Percentiles rank a stretch among this genome's conserved stretches.
These are phyloP conservation scores for Chamaecrista fasciculata DNA, from an alignment of 306 rosid species.

Conservation along the genomic window DNA sequence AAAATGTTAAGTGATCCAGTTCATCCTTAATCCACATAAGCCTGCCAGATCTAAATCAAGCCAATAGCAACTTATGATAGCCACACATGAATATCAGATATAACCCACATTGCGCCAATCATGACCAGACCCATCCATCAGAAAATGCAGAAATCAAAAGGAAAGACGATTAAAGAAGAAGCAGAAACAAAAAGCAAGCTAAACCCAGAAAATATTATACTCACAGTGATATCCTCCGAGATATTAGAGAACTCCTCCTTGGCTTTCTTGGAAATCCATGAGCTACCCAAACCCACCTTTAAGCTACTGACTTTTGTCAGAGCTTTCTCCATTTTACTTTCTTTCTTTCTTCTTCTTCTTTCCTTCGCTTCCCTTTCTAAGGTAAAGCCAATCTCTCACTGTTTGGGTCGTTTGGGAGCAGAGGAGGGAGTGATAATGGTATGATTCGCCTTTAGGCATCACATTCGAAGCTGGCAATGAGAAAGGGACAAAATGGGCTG, in stretches of 20 bases:
- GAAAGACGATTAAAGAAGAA: background rate
- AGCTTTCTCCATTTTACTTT: conserved; percentile 92
- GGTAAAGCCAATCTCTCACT: background rate
- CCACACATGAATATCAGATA: conserved; percentile 26
- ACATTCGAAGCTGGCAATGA: conserved; percentile 34
- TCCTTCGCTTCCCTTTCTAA: conserved; percentile 7
- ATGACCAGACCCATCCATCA: conserved; percentile 10
- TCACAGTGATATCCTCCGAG: conserved; percentile 68
- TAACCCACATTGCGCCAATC: conserved; percentile 35
- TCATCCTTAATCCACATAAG: background rate
- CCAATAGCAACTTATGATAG: background rate
- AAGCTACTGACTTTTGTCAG: conserved; percentile 79
- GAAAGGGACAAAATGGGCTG: conserved; percentile 43
- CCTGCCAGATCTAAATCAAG: conserved; percentile 47
- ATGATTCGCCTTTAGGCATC: conserved; percentile 19
- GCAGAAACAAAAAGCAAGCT: background rate
- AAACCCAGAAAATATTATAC: conserved; percentile 28
- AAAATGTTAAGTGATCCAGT: conserved; percentile 5
- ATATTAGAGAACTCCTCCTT: conserved; percentile 83
- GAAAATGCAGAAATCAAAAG: background rate
- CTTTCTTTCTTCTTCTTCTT: too few species aligned
- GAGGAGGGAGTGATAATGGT: background rate
- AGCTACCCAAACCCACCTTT: conserved; percentile 66
- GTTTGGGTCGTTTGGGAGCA: background rate
- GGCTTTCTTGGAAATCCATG: conserved; percentile 92